phyloP scores from a whole-genome alignment of 768 basidiomycete species.

The Cantharellus cinnabarinus region DNA sequence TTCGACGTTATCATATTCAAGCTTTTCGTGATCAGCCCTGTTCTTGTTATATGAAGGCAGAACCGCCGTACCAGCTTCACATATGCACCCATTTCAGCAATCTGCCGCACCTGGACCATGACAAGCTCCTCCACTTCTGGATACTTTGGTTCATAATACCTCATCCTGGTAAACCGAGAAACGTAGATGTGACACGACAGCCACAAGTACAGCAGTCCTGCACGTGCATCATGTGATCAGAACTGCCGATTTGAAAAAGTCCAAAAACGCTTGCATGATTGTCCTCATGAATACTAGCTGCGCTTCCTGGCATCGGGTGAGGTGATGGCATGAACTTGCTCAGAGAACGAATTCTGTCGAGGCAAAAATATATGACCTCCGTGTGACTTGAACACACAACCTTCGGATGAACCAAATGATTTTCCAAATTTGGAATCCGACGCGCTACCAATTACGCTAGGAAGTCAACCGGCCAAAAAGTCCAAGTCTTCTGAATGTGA shows the following conservation, averaged over 20 bases:
- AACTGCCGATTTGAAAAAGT: too few species aligned
- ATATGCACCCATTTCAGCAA: conserved; percentile 99
- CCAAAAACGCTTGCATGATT: too few species aligned
- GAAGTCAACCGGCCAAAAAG: not conserved
- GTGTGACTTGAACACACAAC: conserved; percentile 2
- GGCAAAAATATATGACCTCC: not conserved
- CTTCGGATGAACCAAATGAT: not conserved
- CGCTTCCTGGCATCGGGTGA: too few species aligned
- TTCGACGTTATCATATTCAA: conserved; percentile 98
- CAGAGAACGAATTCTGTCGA: too few species aligned
- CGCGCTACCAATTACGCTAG: conserved; percentile 1
- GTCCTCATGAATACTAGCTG: too few species aligned
- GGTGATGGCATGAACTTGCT: too few species aligned
- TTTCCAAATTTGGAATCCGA: not conserved
- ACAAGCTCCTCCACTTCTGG: conserved; percentile 96
- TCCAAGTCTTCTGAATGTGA: too few species aligned
- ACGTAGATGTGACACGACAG: not conserved
- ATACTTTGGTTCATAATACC: conserved; percentile 84
- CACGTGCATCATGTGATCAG: not conserved
- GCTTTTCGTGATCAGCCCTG: conserved; percentile 24
- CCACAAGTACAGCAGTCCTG: too few species aligned
- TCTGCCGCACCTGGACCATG: conserved; percentile 98
- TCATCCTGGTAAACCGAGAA: conserved; percentile 27
- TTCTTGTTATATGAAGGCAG: not conserved
- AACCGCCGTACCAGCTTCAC: conserved; percentile 58